Base-by-base conservation (phyloP, 352 stramenopile species). In the Globisporangium nunn region DNA sequence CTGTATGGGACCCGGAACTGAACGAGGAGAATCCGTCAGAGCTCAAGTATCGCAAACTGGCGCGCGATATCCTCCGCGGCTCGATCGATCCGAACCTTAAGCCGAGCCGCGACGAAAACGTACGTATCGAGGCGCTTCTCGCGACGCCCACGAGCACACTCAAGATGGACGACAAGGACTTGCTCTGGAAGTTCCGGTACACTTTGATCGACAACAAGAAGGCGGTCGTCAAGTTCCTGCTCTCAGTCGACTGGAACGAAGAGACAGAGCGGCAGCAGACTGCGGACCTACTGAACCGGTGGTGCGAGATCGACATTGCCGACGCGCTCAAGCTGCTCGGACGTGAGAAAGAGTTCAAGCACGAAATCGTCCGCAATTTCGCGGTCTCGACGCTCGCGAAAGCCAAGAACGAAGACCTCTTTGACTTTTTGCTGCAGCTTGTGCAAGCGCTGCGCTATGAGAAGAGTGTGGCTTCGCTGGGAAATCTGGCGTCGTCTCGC, bases 231-330 rank as follows among this genome's bases (percentile, higher is more conserved):
- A 99, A 99, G 64, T 99, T 99, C 69, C 67, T 99, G 4, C 71
- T 99, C 6, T 96, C 90, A 10, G 96, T 99, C 6, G 95, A 99
- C 76, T 99, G 96, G 96, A 96, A 96, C 52, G 91, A 98, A 39
- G 95, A 98, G 66, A 87, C 86, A 18, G 97, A 99, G 70, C 96
- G 98, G 28, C 95, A 97, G 30, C 96, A 99, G 78, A 79, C 80
- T 3, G 88, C 78, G 0, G 82, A 94, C 60, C 46, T 96, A 52
- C 56, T 93, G 45, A 74, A 80, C 31, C 80, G 91, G 43, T 94
- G 84, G 83, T 86, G 81, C 89, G 70, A 98, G 59, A 93, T 99
- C 59, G 95, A 99, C 62, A 97, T 99, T 23, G 96, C 96, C 1
- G 97, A 99, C 68, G 96, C 97, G 1, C 70, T 99, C 51, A 98